Evolutionary conservation across 176 grass and related monocot genomes (phyloP).

Genomic region (Triticum timopheevii): DNA sequence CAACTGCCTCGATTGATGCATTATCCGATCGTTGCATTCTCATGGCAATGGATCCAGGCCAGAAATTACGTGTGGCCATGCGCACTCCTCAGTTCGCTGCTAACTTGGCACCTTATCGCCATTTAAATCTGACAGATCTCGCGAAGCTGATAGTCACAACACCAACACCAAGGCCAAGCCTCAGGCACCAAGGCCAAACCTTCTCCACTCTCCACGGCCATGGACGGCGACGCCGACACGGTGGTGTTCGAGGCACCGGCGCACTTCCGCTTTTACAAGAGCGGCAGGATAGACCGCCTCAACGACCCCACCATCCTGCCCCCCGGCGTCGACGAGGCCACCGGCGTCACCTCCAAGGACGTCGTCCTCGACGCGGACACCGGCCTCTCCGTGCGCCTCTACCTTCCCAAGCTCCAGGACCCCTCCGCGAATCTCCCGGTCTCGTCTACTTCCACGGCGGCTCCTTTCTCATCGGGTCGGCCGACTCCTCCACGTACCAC

Average conservation of each 20-base stretch:
- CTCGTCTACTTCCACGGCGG: slow-evolving; percentile 55
- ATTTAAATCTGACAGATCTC: background rate
- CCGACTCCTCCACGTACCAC: slow-evolving; percentile 32
- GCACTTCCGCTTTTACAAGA: slow-evolving; percentile 55
- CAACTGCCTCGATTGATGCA: background rate
- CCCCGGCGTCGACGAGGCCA: slow-evolving; percentile 22
- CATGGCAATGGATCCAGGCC: background rate
- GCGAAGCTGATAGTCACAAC: background rate
- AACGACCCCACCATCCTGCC: slow-evolving; percentile 1
- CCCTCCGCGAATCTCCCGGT: slow-evolving; percentile 40
- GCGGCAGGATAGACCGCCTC: slow-evolving; percentile 50
- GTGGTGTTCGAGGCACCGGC: slow-evolving; percentile 33
- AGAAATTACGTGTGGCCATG: background rate
- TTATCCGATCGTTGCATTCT: background rate
- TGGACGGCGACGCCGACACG: slow-evolving; percentile 26
- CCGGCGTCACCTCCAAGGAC: slow-evolving; percentile 64
- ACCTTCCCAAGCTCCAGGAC: slow-evolving; percentile 31
- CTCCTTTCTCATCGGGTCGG: slow-evolving; percentile 37
- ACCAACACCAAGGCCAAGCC: background rate
- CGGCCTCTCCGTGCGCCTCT: slow-evolving; percentile 52
- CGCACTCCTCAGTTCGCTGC: background rate
- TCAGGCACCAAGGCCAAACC: background rate
- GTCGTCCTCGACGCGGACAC: slow-evolving; percentile 44
- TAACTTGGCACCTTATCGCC: background rate
- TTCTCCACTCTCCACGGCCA: background rate